Evolutionary conservation across 2,329 filamentous ascomycete species (phyloP), one percentile per base, ranked within the genome.

Genomic region (Phialocephala sp.): DNA sequence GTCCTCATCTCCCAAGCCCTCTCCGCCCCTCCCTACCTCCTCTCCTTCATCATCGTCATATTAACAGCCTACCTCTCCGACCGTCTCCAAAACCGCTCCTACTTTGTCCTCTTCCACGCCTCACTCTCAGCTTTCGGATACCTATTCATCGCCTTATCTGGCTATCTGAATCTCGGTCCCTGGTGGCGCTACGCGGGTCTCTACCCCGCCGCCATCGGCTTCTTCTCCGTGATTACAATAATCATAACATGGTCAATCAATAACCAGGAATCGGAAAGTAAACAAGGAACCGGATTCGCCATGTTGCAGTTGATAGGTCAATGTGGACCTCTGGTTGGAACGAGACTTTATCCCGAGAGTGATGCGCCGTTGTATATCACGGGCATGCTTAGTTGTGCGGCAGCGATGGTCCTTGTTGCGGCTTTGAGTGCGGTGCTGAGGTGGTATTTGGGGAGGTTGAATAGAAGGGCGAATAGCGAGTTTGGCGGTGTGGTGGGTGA

Each of bases 171-270:
- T 20, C 76, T 86, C 24, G 75, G 80, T 0, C 74, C 80, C 59
- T 83, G 77, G 54, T 68, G 85, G 43, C 84, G 92, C 20, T 97
- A 97, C 74, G 72, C 89, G 6, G 91, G 89, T 63, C 84, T 97
- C 8, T 97, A 90, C 76, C 92, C 92, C 0, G 92, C 93, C 1
- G 86, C 89, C 1, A 81, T 88, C 0, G 93, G 93, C 4, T 95
- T 97, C 79, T 94, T 97, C 81, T 89, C 86, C 66, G 90, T 92
- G 22, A 91, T 97, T 64, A 93, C 92, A 0, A 84, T 97, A 37
- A 90, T 94, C 71, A 91, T 97, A 64, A 90, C 92, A 1, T 97
- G 93, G 93, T 92, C 87, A 41, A 86, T 97, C 74, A 96, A 97
- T 75, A 97, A 97, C 77, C 91, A 95, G 75, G 80, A 85, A 61